These are phyloP conservation scores for Besnoitia besnoiti DNA, from an alignment of 169 alveolate genomes.

Conservation along the genomic window DNA sequence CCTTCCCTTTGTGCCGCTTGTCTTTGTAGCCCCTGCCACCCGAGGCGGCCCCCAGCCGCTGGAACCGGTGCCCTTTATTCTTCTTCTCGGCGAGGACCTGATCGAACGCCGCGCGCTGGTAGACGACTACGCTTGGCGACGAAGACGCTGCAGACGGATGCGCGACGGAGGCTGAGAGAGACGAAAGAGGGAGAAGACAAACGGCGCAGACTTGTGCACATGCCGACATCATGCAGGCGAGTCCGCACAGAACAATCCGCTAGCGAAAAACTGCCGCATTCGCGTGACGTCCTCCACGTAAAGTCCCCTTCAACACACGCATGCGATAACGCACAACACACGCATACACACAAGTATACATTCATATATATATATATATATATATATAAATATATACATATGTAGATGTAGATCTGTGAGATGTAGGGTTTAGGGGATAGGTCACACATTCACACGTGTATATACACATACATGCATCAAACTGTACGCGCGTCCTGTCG, in stretches of 20 bases:
- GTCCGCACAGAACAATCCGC: too few species aligned
- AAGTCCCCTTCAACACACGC: neutral
- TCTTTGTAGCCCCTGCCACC: too few species aligned
- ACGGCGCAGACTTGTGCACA: too few species aligned
- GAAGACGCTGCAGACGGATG: neutral
- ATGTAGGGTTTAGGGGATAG: too few species aligned
- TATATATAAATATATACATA: conserved; percentile 5
- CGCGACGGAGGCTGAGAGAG: conserved; percentile 4
- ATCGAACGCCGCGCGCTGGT: conserved; percentile 39
- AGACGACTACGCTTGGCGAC: neutral
- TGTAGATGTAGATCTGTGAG: neutral
- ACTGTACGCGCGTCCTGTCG: neutral
- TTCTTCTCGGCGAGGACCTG: neutral
- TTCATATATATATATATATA: neutral
- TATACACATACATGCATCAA: neutral
- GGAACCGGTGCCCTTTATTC: neutral
- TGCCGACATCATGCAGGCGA: too few species aligned
- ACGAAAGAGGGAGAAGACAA: neutral
- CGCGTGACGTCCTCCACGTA: neutral
- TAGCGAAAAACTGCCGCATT: neutral
- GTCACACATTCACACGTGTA: neutral
- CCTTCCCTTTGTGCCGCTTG: neutral
- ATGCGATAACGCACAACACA: neutral
- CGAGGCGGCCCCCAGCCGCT: neutral
- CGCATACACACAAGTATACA: neutral